phyloP scores from a whole-genome alignment of 1,284 basidiomycete species.

The Malassezia yamatoensis region DNA sequence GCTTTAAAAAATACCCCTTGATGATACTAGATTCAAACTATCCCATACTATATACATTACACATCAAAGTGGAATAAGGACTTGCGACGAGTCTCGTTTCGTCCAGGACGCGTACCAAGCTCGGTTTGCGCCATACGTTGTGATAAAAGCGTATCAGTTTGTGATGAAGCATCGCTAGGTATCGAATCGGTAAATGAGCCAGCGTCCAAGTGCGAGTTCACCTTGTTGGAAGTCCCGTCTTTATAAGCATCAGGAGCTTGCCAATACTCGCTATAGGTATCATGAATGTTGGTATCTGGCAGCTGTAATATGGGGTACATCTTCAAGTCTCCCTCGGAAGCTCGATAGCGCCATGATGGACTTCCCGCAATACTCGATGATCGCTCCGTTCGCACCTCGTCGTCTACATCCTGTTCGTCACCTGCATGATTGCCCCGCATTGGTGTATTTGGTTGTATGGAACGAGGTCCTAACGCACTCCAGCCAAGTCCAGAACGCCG shows the following conservation, averaged over 20 bases:
- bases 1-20: too few relatives aligned
- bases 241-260: background rate
- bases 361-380: background rate
- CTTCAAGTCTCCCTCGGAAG: background rate
- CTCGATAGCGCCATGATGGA: background rate
- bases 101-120: too few relatives aligned
- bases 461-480: conserved; percentile 10
- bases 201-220: too few relatives aligned
- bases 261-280: conserved; percentile 14
- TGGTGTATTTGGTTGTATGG: too few relatives aligned
- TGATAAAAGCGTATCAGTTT: too few relatives aligned
- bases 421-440: background rate
- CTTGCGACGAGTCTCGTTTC: conserved; percentile 7
- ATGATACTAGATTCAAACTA: background rate
- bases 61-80: conserved; percentile 14
- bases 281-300: conserved; percentile 10
- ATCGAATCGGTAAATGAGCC: too few relatives aligned
- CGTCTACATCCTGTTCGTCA: too few relatives aligned
- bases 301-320: conserved; percentile 19
- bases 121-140: too few relatives aligned
- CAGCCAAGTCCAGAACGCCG: conserved; percentile 17
- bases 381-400: background rate
- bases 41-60: background rate
- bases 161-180: too few relatives aligned
- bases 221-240: too few relatives aligned